Conservation (phyloP, 208 protist species). For the Naegleria lovaniensis region DNA sequence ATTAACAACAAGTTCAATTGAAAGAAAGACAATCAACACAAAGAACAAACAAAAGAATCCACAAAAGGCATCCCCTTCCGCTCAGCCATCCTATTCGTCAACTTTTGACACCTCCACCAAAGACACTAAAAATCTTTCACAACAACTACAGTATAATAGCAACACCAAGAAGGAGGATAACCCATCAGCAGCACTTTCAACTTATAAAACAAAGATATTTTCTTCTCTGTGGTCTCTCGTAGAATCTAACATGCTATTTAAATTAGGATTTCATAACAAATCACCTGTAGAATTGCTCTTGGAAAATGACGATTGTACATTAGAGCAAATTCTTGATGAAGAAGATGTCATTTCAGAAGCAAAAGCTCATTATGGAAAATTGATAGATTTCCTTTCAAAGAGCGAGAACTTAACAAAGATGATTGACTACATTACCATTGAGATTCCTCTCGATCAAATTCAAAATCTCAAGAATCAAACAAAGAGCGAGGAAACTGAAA, state of each 20-base stretch:
- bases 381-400: neutral
- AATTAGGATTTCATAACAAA: slow-evolving; percentile 16
- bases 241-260: slow-evolving; percentile 3
- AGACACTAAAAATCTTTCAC: no score
- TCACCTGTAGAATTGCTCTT: neutral
- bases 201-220: neutral
- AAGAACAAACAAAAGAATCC: neutral
- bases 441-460: neutral
- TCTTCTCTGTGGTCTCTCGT: neutral
- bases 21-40: neutral
- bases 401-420: slow-evolving; percentile 19
- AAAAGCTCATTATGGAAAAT: neutral
- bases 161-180: neutral
- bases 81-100: neutral
- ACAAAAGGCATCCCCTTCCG: neutral
- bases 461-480: neutral
- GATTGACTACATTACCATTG: slow-evolving; percentile 9
- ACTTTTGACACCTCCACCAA: neutral
- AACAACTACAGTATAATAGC: no score
- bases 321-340: slow-evolving; percentile 12
- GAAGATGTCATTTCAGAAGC: neutral
- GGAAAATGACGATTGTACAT: slow-evolving; percentile 15
- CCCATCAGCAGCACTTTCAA: neutral
- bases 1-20: neutral
- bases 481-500: neutral